These are phyloP conservation scores for Pontederia crassipes DNA, from an alignment of 176 grass and related monocot species.

Conservation along the genomic window DNA sequence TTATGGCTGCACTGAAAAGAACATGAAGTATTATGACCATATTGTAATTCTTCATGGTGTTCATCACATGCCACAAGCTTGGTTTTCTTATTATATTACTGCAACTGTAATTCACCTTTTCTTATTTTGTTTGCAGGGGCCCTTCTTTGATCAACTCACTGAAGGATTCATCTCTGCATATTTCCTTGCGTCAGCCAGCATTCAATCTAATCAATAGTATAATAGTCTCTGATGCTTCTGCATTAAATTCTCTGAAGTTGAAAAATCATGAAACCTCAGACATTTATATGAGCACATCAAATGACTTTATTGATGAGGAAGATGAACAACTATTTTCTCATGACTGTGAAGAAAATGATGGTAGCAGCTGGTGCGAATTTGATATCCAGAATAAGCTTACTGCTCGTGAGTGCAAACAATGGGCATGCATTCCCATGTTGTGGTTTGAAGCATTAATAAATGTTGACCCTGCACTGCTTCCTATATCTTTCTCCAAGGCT, in stretches of 20 bases:
- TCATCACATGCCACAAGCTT: neutral
- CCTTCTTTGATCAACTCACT: constrained; percentile 80
- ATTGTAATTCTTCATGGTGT: no score
- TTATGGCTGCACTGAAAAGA: no score
- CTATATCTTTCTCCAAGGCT: constrained; percentile 85
- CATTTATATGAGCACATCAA: constrained; percentile 22
- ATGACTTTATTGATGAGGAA: constrained; percentile 50
- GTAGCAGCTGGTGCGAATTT: constrained; percentile 80
- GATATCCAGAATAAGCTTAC: constrained; percentile 65
- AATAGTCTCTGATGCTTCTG: constrained; percentile 94
- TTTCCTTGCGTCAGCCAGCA: constrained; percentile 82
- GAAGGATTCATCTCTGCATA: constrained; percentile 66
- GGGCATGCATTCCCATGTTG: constrained; percentile 72
- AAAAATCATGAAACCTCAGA: constrained; percentile 32
- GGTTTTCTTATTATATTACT: constrained; percentile 1
- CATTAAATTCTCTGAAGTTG: constrained; percentile 59
- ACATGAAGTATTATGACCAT: no score
- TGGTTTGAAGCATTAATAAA: constrained; percentile 77
- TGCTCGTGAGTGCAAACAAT: constrained; percentile 62
- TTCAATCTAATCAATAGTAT: constrained; percentile 90
- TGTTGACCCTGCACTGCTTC: constrained; percentile 59
- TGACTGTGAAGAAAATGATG: constrained; percentile 37
- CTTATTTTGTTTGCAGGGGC: constrained; percentile 47
- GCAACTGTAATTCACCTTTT: neutral
- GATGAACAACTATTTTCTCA: constrained; percentile 48